Percentiles rank a stretch among this genome's conserved stretches.
Conservation (phyloP, 148 eudicot species). For the Cornus florida region DNA sequence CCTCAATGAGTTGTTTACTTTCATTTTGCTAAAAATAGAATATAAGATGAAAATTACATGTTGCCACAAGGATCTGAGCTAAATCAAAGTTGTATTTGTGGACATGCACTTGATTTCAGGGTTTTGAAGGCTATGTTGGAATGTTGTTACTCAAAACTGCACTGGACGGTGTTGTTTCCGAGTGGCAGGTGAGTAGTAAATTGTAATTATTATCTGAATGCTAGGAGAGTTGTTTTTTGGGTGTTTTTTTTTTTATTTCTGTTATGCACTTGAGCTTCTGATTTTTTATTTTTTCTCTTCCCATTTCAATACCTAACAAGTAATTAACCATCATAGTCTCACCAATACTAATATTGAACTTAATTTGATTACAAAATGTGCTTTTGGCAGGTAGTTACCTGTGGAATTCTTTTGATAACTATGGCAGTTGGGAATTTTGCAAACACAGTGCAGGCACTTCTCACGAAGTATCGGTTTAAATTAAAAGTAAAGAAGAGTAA, state of each 20-base stretch:
- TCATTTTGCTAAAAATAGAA: not conserved
- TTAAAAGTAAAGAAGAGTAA: constrained; percentile 51
- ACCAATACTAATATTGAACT: not conserved
- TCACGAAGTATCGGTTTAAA: constrained; percentile 47
- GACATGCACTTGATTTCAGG: constrained; percentile 30
- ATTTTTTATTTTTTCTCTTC: not conserved
- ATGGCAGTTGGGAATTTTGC: constrained; percentile 62
- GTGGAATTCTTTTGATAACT: constrained; percentile 53
- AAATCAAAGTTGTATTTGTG: not conserved
- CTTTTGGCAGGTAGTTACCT: constrained; percentile 43
- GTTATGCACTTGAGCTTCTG: not conserved
- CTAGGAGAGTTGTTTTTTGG: not conserved
- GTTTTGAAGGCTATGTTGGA: constrained; percentile 61
- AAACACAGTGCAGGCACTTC: constrained; percentile 52
- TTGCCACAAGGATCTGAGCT: not conserved
- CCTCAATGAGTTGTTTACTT: constrained; percentile 1
- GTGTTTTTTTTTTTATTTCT: not conserved
- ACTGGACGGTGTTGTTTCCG: constrained; percentile 43
- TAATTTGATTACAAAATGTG: constrained; percentile 8
- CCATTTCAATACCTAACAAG: not conserved
- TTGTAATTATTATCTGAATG: not conserved
- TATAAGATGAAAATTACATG: not conserved
- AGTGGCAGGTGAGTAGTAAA: constrained; percentile 50
- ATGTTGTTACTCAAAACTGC: constrained; percentile 54
- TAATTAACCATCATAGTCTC: not conserved